Conservation (phyloP, 106 monocot genomes). For the Acanthochlamys bracteata region DNA sequence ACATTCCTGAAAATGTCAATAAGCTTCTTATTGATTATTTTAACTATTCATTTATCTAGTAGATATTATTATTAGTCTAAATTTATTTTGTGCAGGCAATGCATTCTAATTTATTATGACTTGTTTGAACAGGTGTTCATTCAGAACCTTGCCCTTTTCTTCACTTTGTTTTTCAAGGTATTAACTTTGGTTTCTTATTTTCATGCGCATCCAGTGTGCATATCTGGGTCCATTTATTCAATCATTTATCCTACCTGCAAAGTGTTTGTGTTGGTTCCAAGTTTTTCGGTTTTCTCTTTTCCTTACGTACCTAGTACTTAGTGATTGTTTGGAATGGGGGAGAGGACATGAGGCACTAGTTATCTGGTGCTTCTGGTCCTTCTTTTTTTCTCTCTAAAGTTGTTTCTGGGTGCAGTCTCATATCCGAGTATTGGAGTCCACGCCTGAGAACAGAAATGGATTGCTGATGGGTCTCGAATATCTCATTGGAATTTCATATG, state of each 20-base stretch:
- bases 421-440: conserved; percentile 73
- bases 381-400: not conserved
- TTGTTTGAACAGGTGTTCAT: conserved; percentile 68
- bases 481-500: conserved; percentile 93
- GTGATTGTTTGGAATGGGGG: too few relatives aligned
- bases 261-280: too few relatives aligned
- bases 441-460: conserved; percentile 56
- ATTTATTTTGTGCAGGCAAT: not conserved
- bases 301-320: too few relatives aligned
- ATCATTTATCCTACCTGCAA: too few relatives aligned
- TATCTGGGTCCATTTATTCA: not conserved
- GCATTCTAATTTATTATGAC: conserved; percentile 5
- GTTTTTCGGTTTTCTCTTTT: too few relatives aligned
- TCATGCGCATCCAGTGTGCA: not conserved
- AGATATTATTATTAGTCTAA: not conserved
- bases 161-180: conserved; percentile 96
- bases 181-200: conserved; percentile 2
- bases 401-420: conserved; percentile 53
- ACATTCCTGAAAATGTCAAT: not conserved
- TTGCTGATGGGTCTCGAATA: conserved; percentile 89
- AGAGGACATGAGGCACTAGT: not conserved
- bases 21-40: not conserved
- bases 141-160: conserved; percentile 92
- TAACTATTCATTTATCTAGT: not conserved
- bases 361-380: not conserved